Evolutionary conservation across 2,329 filamentous ascomycete genomes (phyloP).

Genomic region (Pseudogymnoascus sp.): DNA sequence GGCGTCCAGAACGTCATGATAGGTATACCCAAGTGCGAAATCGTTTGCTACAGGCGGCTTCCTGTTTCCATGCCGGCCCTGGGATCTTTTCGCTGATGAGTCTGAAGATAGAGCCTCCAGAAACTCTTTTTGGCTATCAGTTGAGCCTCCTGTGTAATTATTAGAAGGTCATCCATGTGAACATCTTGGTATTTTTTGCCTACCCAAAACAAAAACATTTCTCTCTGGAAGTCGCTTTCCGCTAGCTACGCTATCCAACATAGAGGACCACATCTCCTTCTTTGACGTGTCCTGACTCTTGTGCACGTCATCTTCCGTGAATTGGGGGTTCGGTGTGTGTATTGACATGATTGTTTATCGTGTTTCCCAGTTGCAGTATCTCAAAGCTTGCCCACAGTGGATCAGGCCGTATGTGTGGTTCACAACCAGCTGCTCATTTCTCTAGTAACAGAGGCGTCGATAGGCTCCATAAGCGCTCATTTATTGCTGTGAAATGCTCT

Average conservation of each 20-base stretch:
- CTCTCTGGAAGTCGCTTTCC: conserved; percentile 87
- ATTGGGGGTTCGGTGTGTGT: conserved; percentile 49
- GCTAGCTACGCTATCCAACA: conserved; percentile 84
- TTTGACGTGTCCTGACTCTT: conserved; percentile 60
- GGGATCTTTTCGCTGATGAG: conserved; percentile 33
- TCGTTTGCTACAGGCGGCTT: conserved; percentile 79
- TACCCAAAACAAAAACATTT: conserved; percentile 79
- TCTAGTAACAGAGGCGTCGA: conserved; percentile 1
- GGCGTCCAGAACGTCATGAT: conserved; percentile 86
- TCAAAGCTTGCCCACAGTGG: not conserved
- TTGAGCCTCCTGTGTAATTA: conserved; percentile 58
- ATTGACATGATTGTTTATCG: conserved; percentile 20
- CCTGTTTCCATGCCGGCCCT: conserved; percentile 49
- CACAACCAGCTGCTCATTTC: conserved; percentile 3
- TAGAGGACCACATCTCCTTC: conserved; percentile 88
- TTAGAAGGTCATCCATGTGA: not conserved
- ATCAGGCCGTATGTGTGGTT: conserved; percentile 5
- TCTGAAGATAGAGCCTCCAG: conserved; percentile 48
- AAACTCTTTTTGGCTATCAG: conserved; percentile 78
- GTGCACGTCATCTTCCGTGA: conserved; percentile 45
- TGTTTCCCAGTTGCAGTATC: not conserved
- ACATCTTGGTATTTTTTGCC: conserved; percentile 21
- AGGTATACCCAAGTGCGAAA: conserved; percentile 89
- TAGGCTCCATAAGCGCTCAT: conserved; percentile 3
- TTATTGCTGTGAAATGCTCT: conserved; percentile 1